Evolutionary conservation across 179 eudicot species (phyloP).

Genomic region (Silene coronaria): DNA sequence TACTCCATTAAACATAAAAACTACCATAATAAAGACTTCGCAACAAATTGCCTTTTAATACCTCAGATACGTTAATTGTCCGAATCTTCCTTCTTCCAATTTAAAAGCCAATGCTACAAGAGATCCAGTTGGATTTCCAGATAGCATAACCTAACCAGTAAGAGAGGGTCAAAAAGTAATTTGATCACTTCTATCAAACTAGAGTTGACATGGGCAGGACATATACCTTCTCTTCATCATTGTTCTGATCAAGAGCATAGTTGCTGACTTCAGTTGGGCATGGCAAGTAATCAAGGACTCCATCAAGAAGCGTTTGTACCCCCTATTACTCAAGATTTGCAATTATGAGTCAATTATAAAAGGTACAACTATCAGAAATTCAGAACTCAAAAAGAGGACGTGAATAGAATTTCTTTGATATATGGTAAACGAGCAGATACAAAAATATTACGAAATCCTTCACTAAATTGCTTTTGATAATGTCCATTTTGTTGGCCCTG

Average conservation of each 20-base stretch:
- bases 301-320: constrained; percentile 95
- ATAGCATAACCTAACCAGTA: constrained; percentile 50
- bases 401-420: not conserved
- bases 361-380: not conserved
- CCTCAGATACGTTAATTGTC: constrained; percentile 91
- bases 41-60: constrained; percentile 18
- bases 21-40: constrained; percentile 1
- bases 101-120: constrained; percentile 94
- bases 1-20: not conserved
- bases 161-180: constrained; percentile 10
- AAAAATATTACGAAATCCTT: not conserved
- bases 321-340: constrained; percentile 49
- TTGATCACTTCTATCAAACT: not conserved
- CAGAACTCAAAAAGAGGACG: not conserved
- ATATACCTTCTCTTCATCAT: constrained; percentile 81
- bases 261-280: constrained; percentile 83
- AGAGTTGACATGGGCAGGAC: constrained; percentile 3
- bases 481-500: not conserved
- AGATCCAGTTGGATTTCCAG: constrained; percentile 75
- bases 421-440: not conserved
- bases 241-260: constrained; percentile 84
- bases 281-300: constrained; percentile 79
- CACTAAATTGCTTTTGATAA: not conserved
- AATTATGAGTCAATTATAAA: constrained; percentile 11
- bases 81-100: constrained; percentile 90